Conservation (phyloP, 176 grass and related monocot species). For the Saccharum officinarum region DNA sequence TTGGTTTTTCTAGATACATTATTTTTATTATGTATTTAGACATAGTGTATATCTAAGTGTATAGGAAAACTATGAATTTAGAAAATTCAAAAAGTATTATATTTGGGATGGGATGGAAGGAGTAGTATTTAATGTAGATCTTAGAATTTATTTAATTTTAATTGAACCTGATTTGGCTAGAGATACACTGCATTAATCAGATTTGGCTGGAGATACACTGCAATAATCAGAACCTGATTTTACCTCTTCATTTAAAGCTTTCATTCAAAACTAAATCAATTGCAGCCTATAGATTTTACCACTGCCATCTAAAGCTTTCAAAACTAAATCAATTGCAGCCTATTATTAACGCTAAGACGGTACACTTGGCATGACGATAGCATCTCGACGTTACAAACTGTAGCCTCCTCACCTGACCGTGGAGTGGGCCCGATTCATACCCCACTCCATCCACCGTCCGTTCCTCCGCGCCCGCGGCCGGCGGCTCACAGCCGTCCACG, state of each 20-base stretch:
- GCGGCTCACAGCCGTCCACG: conserved; percentile 11
- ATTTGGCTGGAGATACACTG: not conserved
- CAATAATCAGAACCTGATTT: not conserved
- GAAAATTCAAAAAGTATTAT: not conserved
- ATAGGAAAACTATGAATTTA: not conserved
- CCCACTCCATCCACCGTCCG: conserved; percentile 2
- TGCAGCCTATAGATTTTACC: not conserved
- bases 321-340: too few relatives aligned
- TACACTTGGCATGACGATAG: not conserved
- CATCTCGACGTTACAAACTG: not conserved
- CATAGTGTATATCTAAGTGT: not conserved
- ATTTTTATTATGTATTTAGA: too few relatives aligned
- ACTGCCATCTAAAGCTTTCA: too few relatives aligned
- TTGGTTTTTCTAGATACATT: too few relatives aligned
- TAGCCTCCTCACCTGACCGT: conserved; percentile 23
- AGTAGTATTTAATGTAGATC: not conserved
- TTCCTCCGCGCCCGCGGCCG: not conserved
- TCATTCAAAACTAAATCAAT: too few relatives aligned
- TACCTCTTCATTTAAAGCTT: not conserved
- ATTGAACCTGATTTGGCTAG: not conserved
- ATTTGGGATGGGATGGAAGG: not conserved
- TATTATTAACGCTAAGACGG: not conserved
- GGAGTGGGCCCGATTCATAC: conserved; percentile 45
- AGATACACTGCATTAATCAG: not conserved
- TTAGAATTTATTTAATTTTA: not conserved